Evolutionary conservation across 306 rosid species (phyloP).

Genomic region (Inga oerstediana): DNA sequence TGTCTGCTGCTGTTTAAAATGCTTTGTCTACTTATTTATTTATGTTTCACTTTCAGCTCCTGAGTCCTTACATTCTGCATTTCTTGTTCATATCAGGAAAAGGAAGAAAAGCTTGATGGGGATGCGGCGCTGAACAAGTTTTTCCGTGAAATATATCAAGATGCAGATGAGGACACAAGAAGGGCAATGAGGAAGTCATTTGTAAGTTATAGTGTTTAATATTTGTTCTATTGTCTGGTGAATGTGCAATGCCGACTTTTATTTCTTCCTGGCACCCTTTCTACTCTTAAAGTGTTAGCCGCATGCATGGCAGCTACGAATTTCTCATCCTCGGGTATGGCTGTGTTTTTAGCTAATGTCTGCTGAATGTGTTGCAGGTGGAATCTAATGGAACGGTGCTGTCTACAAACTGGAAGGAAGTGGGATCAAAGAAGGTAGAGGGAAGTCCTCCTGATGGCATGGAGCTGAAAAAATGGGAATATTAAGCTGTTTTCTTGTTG

Average conservation of each 20-base stretch:
- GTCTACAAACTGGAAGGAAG: slow-evolving; percentile 98
- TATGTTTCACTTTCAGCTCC: neutral
- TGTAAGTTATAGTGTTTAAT: slow-evolving; percentile 48
- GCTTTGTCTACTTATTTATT: neutral
- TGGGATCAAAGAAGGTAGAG: slow-evolving; percentile 87
- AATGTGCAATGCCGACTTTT: neutral
- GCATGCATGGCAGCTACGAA: neutral
- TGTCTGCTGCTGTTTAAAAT: slow-evolving; percentile 23
- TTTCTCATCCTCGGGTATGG: neutral
- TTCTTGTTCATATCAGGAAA: slow-evolving; percentile 63
- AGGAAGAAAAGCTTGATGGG: slow-evolving; percentile 93
- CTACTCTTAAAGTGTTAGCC: neutral
- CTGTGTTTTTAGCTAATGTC: neutral
- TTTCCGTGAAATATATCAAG: slow-evolving; percentile 83
- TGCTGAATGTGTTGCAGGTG: slow-evolving; percentile 47
- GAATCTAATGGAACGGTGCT: slow-evolving; percentile 94
- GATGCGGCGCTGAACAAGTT: slow-evolving; percentile 95
- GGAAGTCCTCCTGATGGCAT: slow-evolving; percentile 98
- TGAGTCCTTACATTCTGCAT: slow-evolving; percentile 6
- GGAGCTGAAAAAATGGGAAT: slow-evolving; percentile 94
- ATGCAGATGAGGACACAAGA: slow-evolving; percentile 94
- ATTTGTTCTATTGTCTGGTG: neutral
- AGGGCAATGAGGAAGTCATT: slow-evolving; percentile 94
- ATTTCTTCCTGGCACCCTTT: neutral
- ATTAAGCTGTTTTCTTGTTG: slow-evolving; percentile 32